Conservation (phyloP, 1,284 basidiomycete species). For the Trichosporon inkin region DNA sequence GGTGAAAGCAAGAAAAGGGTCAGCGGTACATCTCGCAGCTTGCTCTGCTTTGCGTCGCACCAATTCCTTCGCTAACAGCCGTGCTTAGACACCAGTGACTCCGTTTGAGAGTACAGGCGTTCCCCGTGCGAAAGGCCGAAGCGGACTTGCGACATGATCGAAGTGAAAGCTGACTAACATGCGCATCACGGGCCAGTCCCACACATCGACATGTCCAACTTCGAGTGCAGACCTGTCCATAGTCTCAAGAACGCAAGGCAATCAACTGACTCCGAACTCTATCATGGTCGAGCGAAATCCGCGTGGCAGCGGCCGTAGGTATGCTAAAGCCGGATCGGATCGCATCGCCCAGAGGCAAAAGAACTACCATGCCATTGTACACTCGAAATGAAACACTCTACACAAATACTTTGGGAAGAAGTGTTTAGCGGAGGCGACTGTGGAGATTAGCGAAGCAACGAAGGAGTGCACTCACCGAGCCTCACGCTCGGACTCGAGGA, state of each 20-base stretch:
- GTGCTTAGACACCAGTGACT: too few species aligned
- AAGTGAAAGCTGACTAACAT: too few species aligned
- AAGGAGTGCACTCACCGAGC: slow-evolving; percentile 73
- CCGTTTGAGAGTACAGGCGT: too few species aligned
- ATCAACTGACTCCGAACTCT: neutral
- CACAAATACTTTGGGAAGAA: slow-evolving; percentile 13
- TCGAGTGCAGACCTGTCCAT: neutral
- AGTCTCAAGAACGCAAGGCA: neutral
- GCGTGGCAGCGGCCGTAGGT: slow-evolving; percentile 1
- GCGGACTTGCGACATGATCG: too few species aligned
- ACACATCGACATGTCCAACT: too few species aligned
- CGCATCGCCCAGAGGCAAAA: slow-evolving; percentile 21
- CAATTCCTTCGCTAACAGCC: too few species aligned
- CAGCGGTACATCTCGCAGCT: neutral
- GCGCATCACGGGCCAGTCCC: too few species aligned
- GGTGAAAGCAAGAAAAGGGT: neutral
- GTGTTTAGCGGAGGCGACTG: slow-evolving; percentile 31
- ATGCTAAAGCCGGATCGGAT: slow-evolving; percentile 29
- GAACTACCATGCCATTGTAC: slow-evolving; percentile 28
- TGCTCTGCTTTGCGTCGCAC: neutral
- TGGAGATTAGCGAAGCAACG: neutral
- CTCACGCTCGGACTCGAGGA: slow-evolving; percentile 99
- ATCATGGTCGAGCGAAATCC: neutral
- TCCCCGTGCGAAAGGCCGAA: too few species aligned
- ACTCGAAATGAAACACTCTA: slow-evolving; percentile 20